Base-by-base conservation (phyloP, 2,329 filamentous ascomycete genomes). In the Paecilomyces variotii region DNA sequence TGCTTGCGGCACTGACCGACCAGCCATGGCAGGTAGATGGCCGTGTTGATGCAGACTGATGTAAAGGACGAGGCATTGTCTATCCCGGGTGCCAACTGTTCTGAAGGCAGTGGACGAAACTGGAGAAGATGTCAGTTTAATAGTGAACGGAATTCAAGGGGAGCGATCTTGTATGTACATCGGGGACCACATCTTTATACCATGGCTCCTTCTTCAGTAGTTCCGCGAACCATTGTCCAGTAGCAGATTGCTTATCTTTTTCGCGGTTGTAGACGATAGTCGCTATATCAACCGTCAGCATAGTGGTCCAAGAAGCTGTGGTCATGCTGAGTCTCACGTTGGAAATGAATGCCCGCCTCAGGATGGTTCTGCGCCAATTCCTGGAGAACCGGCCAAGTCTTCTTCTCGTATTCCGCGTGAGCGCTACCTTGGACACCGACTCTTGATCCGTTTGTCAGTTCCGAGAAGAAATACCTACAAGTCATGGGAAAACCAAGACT, bases 11-110 rank as follows among this genome's bases (percentile, higher is more conserved):
- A 95, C 75, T 94, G 87, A 0, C 89, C 88, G 0, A 89, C 79
- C 0, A 97, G 85, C 85, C 89, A 97, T 3, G 90, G 85, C 1
- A 97, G 84, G 75, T 97, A 97, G 59, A 97, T 76, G 50, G 89
- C 85, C 0, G 90, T 90, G 76, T 97, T 97, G 72, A 97, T 93
- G 76, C 92, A 97, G 49, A 96, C 87, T 0, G 89, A 93, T 6
- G 84, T 90, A 73, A 94, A 96, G 57, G 82, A 79, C 55, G 84
- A 89, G 26, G 86, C 91, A 10, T 87, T 88, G 60, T 91, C 87
- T 56, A 87, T 83, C 19, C 83, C 89, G 0, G 77, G 66, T 0
- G 84, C 83, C 1, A 96, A 76, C 64, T 88, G 80, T 9, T 68
- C 60, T 9, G 80, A 72, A 3, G 80, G 69, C 2, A 93, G 73